Evolutionary conservation across 2,329 filamentous ascomycete species (phyloP).

Genomic region (Magnaporthiopsis poae): DNA sequence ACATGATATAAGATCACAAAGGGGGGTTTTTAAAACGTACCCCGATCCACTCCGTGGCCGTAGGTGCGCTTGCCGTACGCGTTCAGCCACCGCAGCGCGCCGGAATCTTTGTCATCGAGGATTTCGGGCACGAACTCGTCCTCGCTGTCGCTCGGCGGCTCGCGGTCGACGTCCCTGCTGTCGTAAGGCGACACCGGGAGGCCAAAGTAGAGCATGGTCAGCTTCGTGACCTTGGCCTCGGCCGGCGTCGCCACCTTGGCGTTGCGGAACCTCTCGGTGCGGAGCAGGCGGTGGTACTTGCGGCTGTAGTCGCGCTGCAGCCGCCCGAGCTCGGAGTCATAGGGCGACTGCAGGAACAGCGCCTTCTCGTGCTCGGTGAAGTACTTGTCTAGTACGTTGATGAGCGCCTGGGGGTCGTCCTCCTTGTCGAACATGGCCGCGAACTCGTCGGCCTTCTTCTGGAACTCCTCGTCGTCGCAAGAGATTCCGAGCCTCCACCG

Average conservation of each 20-base stretch:
- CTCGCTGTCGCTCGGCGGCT: background rate
- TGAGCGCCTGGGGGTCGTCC: background rate
- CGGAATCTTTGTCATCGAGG: conserved; percentile 14
- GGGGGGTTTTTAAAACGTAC: background rate
- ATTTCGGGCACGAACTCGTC: conserved; percentile 9
- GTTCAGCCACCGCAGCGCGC: conserved; percentile 14
- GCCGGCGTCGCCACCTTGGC: background rate
- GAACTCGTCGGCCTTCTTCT: background rate
- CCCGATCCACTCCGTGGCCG: conserved; percentile 10
- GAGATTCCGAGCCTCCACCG: conserved; percentile 4
- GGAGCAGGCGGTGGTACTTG: conserved; percentile 3
- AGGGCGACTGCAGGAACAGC: background rate
- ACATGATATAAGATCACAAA: background rate
- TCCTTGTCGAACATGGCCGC: background rate
- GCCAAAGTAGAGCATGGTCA: conserved; percentile 38
- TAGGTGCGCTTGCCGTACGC: conserved; percentile 10
- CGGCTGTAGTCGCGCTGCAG: conserved; percentile 5
- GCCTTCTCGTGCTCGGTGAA: conserved; percentile 8
- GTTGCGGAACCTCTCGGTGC: background rate
- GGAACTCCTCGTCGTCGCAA: conserved; percentile 1
- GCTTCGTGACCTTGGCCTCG: conserved; percentile 19
- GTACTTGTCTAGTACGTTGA: conserved; percentile 2
- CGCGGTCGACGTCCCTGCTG: conserved; percentile 16
- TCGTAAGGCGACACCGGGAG: conserved; percentile 33
- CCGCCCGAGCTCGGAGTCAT: background rate